A percentile compares a stretch with the other conserved stretches of the same genome.
Evolutionary conservation across 2,329 filamentous ascomycete genomes (phyloP).

Genomic region (Fusarium sacchari): DNA sequence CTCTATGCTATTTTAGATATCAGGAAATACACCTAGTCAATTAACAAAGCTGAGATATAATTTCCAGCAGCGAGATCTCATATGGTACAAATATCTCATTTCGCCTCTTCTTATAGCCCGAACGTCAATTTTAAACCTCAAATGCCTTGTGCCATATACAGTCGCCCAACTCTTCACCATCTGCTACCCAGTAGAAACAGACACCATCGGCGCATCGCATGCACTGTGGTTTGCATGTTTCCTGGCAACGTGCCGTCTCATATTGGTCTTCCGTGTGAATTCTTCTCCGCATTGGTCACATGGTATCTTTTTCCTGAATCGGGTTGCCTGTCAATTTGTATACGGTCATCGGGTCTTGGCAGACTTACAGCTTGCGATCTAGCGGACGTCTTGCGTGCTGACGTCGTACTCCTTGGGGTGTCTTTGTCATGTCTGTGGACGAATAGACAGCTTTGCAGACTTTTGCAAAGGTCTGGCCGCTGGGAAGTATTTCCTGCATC

Average conservation of each 20-base stretch:
- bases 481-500: neutral
- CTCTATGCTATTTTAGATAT: too few species aligned
- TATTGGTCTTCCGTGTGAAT: neutral
- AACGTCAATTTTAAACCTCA: neutral
- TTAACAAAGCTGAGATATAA: too few species aligned
- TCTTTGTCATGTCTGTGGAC: accelerated
- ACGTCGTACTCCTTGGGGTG: accelerated
- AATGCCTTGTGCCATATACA: neutral
- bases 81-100: too few species aligned
- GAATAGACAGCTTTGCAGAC: neutral
- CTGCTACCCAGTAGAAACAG: neutral
- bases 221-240: accelerated
- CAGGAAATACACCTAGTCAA: too few species aligned
- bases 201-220: neutral
- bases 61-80: too few species aligned
- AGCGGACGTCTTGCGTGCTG: accelerated
- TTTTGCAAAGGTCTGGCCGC: accelerated
- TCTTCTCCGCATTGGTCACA: accelerated
- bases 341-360: accelerated
- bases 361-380: neutral
- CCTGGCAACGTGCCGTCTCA: neutral
- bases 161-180: neutral
- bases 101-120: too few species aligned
- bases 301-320: neutral
- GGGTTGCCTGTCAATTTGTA: accelerated